Evolutionary conservation across 129 eudicot species (phyloP).

Genomic region (Artemisia argyi): DNA sequence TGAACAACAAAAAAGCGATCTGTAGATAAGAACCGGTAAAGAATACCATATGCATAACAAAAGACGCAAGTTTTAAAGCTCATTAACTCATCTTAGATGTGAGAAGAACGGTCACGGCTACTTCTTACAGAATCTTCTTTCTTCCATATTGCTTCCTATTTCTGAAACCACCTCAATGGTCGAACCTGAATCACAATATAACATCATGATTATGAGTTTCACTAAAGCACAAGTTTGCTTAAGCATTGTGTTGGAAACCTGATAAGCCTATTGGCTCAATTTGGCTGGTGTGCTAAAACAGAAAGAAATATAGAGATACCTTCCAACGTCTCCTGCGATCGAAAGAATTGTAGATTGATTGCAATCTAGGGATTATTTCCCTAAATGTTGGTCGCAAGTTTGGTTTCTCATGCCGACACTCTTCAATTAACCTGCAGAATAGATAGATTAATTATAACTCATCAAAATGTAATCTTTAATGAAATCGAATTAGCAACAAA

Average conservation of each 20-base stretch:
- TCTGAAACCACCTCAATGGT: conserved; percentile 66
- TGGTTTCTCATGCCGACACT: conserved; percentile 88
- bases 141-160: conserved; percentile 61
- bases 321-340: conserved; percentile 71
- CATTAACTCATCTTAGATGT: conserved; percentile 21
- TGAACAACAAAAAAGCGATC: conserved; percentile 13
- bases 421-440: conserved; percentile 61
- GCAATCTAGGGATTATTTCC: conserved; percentile 70
- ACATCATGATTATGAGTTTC: conserved; percentile 16
- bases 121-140: conserved; percentile 53
- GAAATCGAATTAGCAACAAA: background rate
- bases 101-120: conserved; percentile 55
- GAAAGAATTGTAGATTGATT: conserved; percentile 45
- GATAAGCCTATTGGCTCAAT: background rate
- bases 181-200: conserved; percentile 47
- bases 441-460: background rate
- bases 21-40: background rate
- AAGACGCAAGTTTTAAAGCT: background rate
- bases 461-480: background rate
- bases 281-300: background rate
- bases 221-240: no score
- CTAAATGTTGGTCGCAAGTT: conserved; percentile 72
- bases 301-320: conserved; percentile 36
- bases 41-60: conserved; percentile 13
- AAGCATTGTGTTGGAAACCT: no score